Evolutionary conservation across 352 stramenopile genomes (phyloP).

Genomic region (Aphanomyces stellatus): DNA sequence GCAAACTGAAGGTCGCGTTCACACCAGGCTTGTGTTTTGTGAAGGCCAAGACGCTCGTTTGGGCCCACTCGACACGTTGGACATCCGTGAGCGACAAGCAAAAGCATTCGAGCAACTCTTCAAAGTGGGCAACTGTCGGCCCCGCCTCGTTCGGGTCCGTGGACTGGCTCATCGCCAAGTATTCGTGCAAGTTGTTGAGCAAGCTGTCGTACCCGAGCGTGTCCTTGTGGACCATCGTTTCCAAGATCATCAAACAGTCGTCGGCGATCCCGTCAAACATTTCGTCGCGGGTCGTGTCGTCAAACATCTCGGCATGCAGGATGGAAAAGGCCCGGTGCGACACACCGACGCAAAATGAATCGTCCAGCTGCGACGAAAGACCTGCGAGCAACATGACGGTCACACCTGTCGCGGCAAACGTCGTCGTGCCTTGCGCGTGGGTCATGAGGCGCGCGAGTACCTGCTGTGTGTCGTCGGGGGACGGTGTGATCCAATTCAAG

Average conservation of each 20-base stretch:
- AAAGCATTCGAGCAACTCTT: background rate
- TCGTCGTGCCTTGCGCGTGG: background rate
- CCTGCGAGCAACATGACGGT: background rate
- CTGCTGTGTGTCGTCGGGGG: background rate
- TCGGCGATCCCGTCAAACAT: background rate
- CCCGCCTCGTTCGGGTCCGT: background rate
- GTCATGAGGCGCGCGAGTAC: background rate
- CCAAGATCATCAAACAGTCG: background rate
- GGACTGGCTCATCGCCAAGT: background rate
- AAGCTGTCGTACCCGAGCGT: background rate
- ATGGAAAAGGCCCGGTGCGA: background rate
- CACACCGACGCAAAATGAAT: background rate
- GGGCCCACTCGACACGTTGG: background rate
- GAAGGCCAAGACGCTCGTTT: background rate
- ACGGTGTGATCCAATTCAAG: background rate
- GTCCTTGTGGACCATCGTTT: background rate
- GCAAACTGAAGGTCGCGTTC: constrained; percentile 37
- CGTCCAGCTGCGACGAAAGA: background rate
- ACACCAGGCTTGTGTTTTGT: no score
- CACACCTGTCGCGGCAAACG: background rate
- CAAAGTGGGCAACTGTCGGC: background rate
- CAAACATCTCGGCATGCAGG: background rate
- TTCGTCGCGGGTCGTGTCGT: background rate
- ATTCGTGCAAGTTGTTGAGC: background rate
- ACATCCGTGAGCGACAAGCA: background rate